Evolutionary conservation across 2,329 filamentous ascomycete species (phyloP).

Genomic region (Blastomyces gilchristii): DNA sequence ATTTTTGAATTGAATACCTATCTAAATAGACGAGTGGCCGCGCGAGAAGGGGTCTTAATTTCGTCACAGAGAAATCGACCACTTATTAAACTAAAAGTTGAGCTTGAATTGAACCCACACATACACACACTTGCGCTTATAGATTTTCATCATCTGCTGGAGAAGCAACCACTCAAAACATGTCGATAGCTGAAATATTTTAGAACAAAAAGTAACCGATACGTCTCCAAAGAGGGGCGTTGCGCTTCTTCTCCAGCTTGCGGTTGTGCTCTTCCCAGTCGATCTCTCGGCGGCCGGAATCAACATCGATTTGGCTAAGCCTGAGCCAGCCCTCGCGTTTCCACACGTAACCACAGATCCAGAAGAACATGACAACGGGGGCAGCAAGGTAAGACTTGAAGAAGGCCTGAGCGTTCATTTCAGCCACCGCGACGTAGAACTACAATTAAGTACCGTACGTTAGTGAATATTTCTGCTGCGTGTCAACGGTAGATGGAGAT

Average conservation of each 20-base stretch:
- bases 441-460: neutral
- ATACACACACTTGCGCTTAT: neutral
- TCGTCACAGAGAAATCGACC: too few relatives aligned
- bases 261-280: slow-evolving; percentile 56
- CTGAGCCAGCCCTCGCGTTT: slow-evolving; percentile 53
- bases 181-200: neutral
- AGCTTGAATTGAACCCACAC: neutral
- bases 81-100: neutral
- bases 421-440: slow-evolving; percentile 24
- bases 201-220: slow-evolving; percentile 14
- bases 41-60: too few relatives aligned
- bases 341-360: slow-evolving; percentile 50
- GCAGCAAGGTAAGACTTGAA: slow-evolving; percentile 25
- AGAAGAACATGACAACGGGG: slow-evolving; percentile 37
- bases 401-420: slow-evolving; percentile 21
- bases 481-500: too few relatives aligned
- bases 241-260: slow-evolving; percentile 12
- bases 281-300: slow-evolving; percentile 53
- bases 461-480: neutral
- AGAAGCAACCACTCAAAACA: neutral
- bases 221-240: slow-evolving; percentile 10
- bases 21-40: too few relatives aligned
- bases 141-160: neutral
- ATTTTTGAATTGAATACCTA: too few relatives aligned
- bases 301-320: slow-evolving; percentile 54